Evolutionary conservation across 371 early-diverging fungal genomes (phyloP).

Genomic region (Scutellospora calospora): DNA sequence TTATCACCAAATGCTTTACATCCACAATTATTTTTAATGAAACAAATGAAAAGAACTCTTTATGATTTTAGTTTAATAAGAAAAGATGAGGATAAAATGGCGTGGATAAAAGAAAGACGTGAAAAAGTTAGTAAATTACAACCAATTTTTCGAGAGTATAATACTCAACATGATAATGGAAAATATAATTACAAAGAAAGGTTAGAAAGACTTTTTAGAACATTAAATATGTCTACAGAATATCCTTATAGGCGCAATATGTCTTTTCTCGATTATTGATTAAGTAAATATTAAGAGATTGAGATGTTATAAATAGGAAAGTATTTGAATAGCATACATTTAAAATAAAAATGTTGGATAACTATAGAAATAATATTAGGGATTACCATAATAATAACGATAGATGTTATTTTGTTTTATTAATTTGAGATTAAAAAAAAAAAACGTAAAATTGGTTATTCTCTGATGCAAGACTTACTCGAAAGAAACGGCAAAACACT

Average conservation of each 20-base stretch:
- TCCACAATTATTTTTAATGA: slow-evolving; percentile 17
- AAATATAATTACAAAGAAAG: slow-evolving; percentile 12
- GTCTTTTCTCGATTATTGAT: too few species aligned
- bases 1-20: not conserved
- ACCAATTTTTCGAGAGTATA: not conserved
- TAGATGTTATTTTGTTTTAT: too few species aligned
- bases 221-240: slow-evolving; percentile 9
- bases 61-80: not conserved
- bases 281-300: too few species aligned
- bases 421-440: too few species aligned
- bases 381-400: too few species aligned
- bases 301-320: too few species aligned
- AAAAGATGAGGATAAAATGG: not conserved
- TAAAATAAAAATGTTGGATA: too few species aligned
- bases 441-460: too few species aligned
- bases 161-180: slow-evolving; percentile 7
- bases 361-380: too few species aligned
- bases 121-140: not conserved
- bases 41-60: not conserved
- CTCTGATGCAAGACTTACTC: too few species aligned
- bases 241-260: slow-evolving; percentile 12
- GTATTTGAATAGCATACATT: too few species aligned
- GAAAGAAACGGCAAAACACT: too few species aligned
- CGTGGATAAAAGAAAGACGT: not conserved
- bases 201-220: slow-evolving; percentile 9